Conservation (phyloP, 345 rosid species). For the Aethionema arabicum region DNA sequence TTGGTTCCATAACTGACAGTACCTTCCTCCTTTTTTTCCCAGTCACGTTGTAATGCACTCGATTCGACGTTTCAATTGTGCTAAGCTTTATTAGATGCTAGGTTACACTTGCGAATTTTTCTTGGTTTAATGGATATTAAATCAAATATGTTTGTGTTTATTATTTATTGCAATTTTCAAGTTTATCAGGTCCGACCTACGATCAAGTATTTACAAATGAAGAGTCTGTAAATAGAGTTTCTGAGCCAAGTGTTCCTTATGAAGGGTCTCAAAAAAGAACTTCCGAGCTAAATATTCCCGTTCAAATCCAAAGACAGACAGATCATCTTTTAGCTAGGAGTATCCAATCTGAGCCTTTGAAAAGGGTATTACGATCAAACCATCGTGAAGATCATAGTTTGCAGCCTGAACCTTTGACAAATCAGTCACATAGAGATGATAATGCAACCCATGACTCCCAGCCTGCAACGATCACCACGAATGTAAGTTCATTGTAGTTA, state of each 20-base stretch:
- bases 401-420: constrained; percentile 27
- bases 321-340: constrained; percentile 35
- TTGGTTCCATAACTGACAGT: constrained; percentile 18
- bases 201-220: constrained; percentile 48
- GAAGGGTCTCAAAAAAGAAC: constrained; percentile 51
- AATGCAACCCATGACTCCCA: constrained; percentile 43
- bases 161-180: constrained; percentile 60
- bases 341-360: constrained; percentile 36
- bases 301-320: constrained; percentile 36
- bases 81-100: constrained; percentile 18
- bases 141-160: constrained; percentile 37
- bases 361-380: constrained; percentile 12
- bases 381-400: constrained; percentile 29
- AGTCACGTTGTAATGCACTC: constrained; percentile 20
- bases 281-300: constrained; percentile 45
- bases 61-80: constrained; percentile 21
- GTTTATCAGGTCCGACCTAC: constrained; percentile 68
- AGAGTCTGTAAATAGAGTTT: constrained; percentile 48
- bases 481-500: constrained; percentile 48
- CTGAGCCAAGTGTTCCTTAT: constrained; percentile 44
- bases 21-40: constrained; percentile 25
- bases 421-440: constrained; percentile 47
- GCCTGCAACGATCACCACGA: constrained; percentile 36
- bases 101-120: constrained; percentile 10
- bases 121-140: constrained; percentile 18